These are phyloP conservation scores for Apium graveolens DNA, from an alignment of 129 eudicot genomes.

Conservation along the genomic window DNA sequence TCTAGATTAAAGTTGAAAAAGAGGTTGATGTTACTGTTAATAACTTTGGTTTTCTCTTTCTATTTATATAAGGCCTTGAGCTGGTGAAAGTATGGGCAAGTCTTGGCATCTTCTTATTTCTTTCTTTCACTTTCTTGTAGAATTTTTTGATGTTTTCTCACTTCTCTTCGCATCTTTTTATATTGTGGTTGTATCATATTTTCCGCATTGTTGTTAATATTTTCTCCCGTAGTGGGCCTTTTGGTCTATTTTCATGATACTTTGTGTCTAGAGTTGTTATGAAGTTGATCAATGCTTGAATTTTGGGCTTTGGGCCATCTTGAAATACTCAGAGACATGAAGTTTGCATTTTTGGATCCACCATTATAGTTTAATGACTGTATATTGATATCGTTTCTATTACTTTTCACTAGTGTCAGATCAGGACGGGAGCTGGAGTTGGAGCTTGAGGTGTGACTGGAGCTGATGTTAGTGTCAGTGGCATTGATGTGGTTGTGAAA, in stretches of 20 bases:
- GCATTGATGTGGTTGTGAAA: constrained; percentile 5
- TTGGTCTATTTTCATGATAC: constrained; percentile 79
- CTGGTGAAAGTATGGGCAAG: constrained; percentile 84
- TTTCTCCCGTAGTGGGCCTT: constrained; percentile 88
- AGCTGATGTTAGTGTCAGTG: constrained; percentile 10
- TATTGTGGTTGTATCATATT: constrained; percentile 65
- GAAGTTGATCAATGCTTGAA: constrained; percentile 65
- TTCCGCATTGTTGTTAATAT: constrained; percentile 60
- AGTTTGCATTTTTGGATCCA: constrained; percentile 17
- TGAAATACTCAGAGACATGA: constrained; percentile 45
- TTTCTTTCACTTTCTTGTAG: constrained; percentile 87
- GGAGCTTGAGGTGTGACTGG: constrained; percentile 15
- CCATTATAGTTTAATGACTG: constrained; percentile 13
- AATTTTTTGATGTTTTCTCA: constrained; percentile 97
- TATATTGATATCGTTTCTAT: constrained; percentile 8
- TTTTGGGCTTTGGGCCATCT: constrained; percentile 90
- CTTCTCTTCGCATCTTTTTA: constrained; percentile 86
- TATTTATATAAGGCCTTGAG: constrained; percentile 73
- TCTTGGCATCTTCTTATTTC: constrained; percentile 90
- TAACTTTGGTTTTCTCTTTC: constrained; percentile 22
- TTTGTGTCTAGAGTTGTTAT: constrained; percentile 63
- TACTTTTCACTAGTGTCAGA: background rate
- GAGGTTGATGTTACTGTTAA: background rate
- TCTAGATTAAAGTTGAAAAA: constrained; percentile 8
- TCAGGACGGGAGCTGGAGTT: background rate